Evolutionary conservation across 805 yeast species (phyloP).

Genomic region (Saccharomycopsis sp.): DNA sequence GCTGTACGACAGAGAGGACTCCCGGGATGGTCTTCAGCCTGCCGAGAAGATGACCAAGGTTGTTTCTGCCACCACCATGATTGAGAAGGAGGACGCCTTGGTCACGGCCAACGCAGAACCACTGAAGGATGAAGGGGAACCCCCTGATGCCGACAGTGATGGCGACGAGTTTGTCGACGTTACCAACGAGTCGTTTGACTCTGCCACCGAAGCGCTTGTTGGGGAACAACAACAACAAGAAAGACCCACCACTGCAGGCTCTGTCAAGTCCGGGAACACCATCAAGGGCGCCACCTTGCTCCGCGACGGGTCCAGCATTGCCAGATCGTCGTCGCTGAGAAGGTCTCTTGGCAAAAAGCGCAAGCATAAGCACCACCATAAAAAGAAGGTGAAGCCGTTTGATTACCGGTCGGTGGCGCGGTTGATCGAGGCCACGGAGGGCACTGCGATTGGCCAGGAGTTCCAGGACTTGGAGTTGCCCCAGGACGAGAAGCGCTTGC

Average conservation of each 20-base stretch:
- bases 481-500: constrained; percentile 61
- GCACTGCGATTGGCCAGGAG: constrained; percentile 57
- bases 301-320: no score
- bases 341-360: no score
- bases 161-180: no score
- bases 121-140: no score
- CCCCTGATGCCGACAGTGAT: no score
- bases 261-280: not conserved
- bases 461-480: constrained; percentile 69
- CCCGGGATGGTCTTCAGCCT: not conserved
- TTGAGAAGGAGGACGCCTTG: no score
- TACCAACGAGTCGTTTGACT: no score
- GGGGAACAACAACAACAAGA: not conserved
- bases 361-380: not conserved
- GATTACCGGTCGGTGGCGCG: constrained; percentile 33
- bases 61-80: no score
- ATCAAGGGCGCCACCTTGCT: not conserved
- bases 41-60: not conserved
- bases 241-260: no score
- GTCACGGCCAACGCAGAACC: no score
- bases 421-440: constrained; percentile 47
- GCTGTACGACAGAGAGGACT: not conserved
- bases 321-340: no score
- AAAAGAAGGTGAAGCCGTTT: constrained; percentile 13
- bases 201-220: no score